Percentiles rank a stretch among this genome's conserved stretches.
Evolutionary conservation across 1,139 yeast genomes (phyloP).

Genomic region (Nadsonia starkeyi-henricii): DNA sequence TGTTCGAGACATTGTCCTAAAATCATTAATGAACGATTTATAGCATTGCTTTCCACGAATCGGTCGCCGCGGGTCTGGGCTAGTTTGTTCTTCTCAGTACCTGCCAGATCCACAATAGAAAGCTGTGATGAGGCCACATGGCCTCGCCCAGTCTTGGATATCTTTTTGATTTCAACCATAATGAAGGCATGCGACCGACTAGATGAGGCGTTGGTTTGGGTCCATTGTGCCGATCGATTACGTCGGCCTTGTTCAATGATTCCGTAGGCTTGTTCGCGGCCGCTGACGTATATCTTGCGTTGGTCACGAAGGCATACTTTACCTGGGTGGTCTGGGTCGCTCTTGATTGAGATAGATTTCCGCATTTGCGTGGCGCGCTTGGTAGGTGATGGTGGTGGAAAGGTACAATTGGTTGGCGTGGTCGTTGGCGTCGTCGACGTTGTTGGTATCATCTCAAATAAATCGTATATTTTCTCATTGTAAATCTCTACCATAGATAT

Average conservation of each 20-base stretch:
- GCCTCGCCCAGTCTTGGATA: conserved; percentile 11
- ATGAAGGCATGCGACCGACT: conserved; percentile 30
- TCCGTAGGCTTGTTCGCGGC: conserved; percentile 17
- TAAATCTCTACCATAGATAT: conserved; percentile 25
- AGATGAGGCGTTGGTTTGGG: conserved; percentile 22
- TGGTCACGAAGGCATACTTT: conserved; percentile 14
- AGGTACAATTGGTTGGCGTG: background rate
- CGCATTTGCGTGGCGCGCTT: conserved; percentile 7
- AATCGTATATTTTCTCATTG: conserved; percentile 22
- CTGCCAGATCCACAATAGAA: conserved; percentile 37
- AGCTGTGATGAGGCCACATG: conserved; percentile 16
- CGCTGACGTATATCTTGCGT: conserved; percentile 18
- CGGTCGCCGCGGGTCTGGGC: conserved; percentile 31
- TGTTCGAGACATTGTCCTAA: conserved; percentile 35
- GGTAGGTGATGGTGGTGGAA: background rate
- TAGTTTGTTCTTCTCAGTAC: conserved; percentile 33
- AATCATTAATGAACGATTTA: conserved; percentile 32
- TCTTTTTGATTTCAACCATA: conserved; percentile 21
- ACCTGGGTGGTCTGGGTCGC: conserved; percentile 14
- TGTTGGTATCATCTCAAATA: conserved; percentile 11
- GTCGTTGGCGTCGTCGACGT: too few species aligned
- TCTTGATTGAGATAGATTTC: conserved; percentile 14
- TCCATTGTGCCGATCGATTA: conserved; percentile 20
- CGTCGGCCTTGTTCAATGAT: conserved; percentile 19
- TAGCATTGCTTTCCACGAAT: conserved; percentile 33